phyloP scores from a whole-genome alignment of 352 stramenopile genomes.

The Pythium phragmitis region DNA sequence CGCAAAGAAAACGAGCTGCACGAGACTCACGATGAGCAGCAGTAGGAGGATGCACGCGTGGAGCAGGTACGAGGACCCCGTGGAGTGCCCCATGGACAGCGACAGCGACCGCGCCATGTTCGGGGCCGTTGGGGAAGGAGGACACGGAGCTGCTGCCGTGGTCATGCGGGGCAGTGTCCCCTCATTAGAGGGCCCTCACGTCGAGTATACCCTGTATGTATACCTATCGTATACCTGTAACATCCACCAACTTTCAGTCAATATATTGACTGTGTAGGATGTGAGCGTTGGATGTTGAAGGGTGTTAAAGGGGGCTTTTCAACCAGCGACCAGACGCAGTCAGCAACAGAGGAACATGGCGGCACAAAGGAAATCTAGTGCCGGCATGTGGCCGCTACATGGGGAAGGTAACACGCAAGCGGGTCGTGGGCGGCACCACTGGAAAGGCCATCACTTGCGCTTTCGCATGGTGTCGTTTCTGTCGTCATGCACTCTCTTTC shows the following conservation, averaged over 20 bases:
- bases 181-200: conserved; percentile 7
- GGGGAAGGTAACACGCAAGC: neutral
- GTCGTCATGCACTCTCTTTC: conserved; percentile 5
- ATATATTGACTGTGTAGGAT: neutral
- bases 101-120: conserved; percentile 12
- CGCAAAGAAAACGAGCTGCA: conserved; percentile 76
- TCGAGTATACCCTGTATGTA: neutral
- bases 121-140: conserved; percentile 1
- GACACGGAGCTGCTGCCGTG: neutral
- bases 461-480: conserved; percentile 15
- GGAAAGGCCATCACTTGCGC: neutral
- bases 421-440: neutral
- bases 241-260: neutral
- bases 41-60: conserved; percentile 70
- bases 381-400: conserved; percentile 5
- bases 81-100: conserved; percentile 38
- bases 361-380: conserved; percentile 5
- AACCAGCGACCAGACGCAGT: neutral
- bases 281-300: conserved; percentile 6
- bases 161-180: neutral
- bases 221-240: neutral
- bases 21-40: conserved; percentile 65
- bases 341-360: conserved; percentile 17
- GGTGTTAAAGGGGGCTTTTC: conserved; percentile 9
- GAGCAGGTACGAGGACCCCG: conserved; percentile 59